These are phyloP conservation scores for Basidiobolus meristosporus DNA, from an alignment of 371 early-diverging fungal species.

Conservation along the genomic window DNA sequence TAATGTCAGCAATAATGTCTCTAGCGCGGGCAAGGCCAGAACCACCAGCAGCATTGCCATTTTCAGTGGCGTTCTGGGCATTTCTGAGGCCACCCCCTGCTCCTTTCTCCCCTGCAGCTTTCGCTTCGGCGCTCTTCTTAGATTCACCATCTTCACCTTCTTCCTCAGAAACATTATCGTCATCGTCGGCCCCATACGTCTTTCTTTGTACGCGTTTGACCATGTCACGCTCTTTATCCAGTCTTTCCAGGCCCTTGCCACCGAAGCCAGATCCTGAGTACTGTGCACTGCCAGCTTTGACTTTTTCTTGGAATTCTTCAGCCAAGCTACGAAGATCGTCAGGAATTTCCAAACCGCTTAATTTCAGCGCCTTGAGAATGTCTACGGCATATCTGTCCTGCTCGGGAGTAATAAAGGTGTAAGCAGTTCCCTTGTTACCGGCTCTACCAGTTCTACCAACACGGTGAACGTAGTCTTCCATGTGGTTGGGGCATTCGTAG, in stretches of 20 bases:
- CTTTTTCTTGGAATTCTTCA: slow-evolving; percentile 69
- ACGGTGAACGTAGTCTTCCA: slow-evolving; percentile 97
- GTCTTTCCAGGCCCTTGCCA: slow-evolving; percentile 87
- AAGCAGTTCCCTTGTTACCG: slow-evolving; percentile 90
- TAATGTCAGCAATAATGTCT: slow-evolving; percentile 14
- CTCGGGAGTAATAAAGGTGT: slow-evolving; percentile 85
- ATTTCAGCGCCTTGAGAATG: slow-evolving; percentile 75
- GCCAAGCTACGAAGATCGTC: slow-evolving; percentile 56
- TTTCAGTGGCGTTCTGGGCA: slow-evolving; percentile 24
- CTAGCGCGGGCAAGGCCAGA: slow-evolving; percentile 9
- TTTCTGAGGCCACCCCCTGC: slow-evolving; percentile 7
- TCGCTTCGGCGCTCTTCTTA: not conserved
- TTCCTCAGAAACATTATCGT: slow-evolving; percentile 3
- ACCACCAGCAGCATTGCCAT: slow-evolving; percentile 17
- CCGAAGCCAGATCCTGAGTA: slow-evolving; percentile 82
- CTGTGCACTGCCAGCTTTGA: slow-evolving; percentile 71
- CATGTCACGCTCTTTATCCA: slow-evolving; percentile 83
- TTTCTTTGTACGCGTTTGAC: slow-evolving; percentile 82
- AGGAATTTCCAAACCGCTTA: slow-evolving; percentile 54
- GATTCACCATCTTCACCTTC: slow-evolving; percentile 3
- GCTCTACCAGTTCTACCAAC: slow-evolving; percentile 98
- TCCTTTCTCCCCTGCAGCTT: not conserved
- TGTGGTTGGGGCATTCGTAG: slow-evolving; percentile 96
- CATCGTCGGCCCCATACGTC: slow-evolving; percentile 5
- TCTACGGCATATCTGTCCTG: slow-evolving; percentile 88